These are phyloP conservation scores for apple (Malus domestica) DNA, from an alignment of 306 rosid species.

Conservation along the genomic window ASM211411v1 NC_041802.1:27290001-27290500, in stretches of 20 bases:
- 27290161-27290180: not conserved
- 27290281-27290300: conserved; percentile 80
- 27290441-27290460: not conserved
- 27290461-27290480: not conserved
- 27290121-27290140: not conserved
- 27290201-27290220: conserved; percentile 96
- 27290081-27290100: not conserved
- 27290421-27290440: not conserved
- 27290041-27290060: not conserved
- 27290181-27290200: conserved; percentile 17
- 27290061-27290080: not conserved
- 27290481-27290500: not conserved
- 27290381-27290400: conserved; percentile 9
- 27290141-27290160: not conserved
- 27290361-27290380: conserved; percentile 6
- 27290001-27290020: not conserved
- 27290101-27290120: not conserved
- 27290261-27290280: conserved; percentile 98
- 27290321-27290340: conserved; percentile 19
- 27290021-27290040: not conserved
- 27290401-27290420: not conserved
- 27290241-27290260: conserved; percentile 99
- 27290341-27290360: conserved; percentile 37
- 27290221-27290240: conserved; percentile 97
- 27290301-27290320: conserved; percentile 25